Evolutionary conservation across 2,329 filamentous ascomycete genomes (phyloP), one percentile per base, ranked within the genome.

Genomic region (Epichloe sylvatica): DNA sequence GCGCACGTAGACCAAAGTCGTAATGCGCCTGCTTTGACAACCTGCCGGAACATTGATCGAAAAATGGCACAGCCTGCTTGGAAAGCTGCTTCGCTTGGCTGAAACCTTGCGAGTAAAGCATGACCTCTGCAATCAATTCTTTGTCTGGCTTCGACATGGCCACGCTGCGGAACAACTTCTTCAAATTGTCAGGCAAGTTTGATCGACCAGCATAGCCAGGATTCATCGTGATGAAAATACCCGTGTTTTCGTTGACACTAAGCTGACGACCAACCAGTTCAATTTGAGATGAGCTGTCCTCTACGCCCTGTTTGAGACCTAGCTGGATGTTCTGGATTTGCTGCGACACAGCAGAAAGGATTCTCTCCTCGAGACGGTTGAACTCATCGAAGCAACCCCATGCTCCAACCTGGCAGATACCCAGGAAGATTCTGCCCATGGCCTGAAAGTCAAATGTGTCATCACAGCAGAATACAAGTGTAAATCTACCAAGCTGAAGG

Each of bases 351-450:
- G 92, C 92, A 42, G 94, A 98, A 53, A 99, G 70, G 53, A 99
- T 99, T 55, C 92, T 83, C 70, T 99, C 92, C 62, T 99, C 92
- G 19, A 99, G 75, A 77, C 92, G 86, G 69, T 99, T 99, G 75
- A 99, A 99, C 72, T 99, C 92, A 62, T 99, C 92, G 67, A 99
- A 99, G 73, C 92, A 99, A 60, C 94, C 94, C 92, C 92, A 99
- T 4, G 92, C 92, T 65, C 92, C 92, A 45, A 99, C 92, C 66
- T 98, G 92, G 65, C 94, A 98, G 54, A 99, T 94, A 76, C 92
- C 92, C 36, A 98, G 76, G 77, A 99, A 98, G 59, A 99, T 99
- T 58, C 92, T 87, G 13, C 94, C 94, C 92, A 99, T 98, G 46
- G 92, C 92, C 63, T 98, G 92, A 75, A 97, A 98, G 67, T 99